phyloP scores from a whole-genome alignment of 805 yeast species.

The Sugiyamaella mastotermitis region DNA sequence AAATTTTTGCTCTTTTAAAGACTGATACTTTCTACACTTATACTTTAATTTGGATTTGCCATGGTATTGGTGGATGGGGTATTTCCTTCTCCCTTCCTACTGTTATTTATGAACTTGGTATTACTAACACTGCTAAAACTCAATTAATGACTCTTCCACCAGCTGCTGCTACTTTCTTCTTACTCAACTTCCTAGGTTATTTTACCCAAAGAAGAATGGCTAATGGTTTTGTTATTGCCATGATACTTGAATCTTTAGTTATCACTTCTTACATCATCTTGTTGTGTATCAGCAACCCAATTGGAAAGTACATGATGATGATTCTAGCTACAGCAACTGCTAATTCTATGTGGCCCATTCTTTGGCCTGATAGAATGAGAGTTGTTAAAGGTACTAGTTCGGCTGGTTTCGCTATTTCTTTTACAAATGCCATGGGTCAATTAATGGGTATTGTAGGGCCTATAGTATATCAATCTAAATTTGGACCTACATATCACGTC shows the following conservation, averaged over 20 bases:
- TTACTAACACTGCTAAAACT: constrained; percentile 32
- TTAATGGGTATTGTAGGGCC: constrained; percentile 9
- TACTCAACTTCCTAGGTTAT: constrained; percentile 5
- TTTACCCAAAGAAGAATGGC: constrained; percentile 2
- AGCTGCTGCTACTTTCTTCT: constrained; percentile 5
- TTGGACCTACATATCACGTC: constrained; percentile 5
- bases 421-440: constrained; percentile 8
- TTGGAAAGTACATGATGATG: constrained; percentile 8
- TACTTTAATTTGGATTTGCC: constrained; percentile 41
- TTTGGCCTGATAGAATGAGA: constrained; percentile 8
- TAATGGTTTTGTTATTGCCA: constrained; percentile 2
- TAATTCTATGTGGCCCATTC: constrained; percentile 3
- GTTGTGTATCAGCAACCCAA: constrained; percentile 2
- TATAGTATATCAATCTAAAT: constrained; percentile 6
- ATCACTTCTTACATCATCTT: constrained; percentile 5
- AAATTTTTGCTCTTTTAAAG: constrained; percentile 13
- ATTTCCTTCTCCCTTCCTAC: constrained; percentile 42
- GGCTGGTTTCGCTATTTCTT: constrained; percentile 6
- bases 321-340: constrained; percentile 7
- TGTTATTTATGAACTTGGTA: constrained; percentile 40
- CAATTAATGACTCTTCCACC: constrained; percentile 41
- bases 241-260: constrained; percentile 1
- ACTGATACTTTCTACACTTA: constrained; percentile 18
- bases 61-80: constrained; percentile 37
- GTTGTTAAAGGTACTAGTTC: constrained; percentile 7